Base-by-base conservation (phyloP, 2,329 filamentous ascomycete species). In the Rutstroemia sp. region DNA sequence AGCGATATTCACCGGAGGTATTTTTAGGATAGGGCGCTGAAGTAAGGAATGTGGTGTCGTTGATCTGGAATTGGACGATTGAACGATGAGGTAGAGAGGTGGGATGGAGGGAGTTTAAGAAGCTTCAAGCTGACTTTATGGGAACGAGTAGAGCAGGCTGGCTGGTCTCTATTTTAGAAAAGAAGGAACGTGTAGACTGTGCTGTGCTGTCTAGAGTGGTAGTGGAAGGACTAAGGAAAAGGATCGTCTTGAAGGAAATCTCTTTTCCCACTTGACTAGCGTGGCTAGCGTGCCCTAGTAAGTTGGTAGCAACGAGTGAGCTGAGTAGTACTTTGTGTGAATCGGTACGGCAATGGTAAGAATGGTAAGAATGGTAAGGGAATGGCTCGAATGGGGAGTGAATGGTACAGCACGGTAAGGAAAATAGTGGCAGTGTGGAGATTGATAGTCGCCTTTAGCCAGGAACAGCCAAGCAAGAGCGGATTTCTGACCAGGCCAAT, bases 91-190 rank as follows among this genome's bases (percentile, higher is more conserved):
- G 19, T 48, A 14, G 14, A 39, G 39, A 42, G 39, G 17, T 39
- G 9, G 27, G 27, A 34, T 16, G 14, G 27, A 17, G 47, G 27
- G 47, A 49, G 27, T 38, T 54, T 48, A 48, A 39, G 47, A 40
- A 45, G 44, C 30, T 48, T 53, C 51, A 53, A 46, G 51, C 51
- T 47, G 51, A 53, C 51, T 42, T 42, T 30, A 27, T 34, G 36
- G 21, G 34, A 38, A 48, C 19, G 51, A 48, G 21, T 40, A 12
- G 8, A 48, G 25, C 51, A 54, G 51, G 27, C 44, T 54, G 44
- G 51, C 51, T 54, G 51, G 40, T 42, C 39, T 42, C 39, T 34
- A 34, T 25, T 48, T 40, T 38, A 48, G 44, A 36, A 47, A 46
- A 19, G 10, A 40, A 45, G 45, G 51, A 48, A 54, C 21, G 51